Evolutionary conservation across 2,329 filamentous ascomycete species (phyloP).

Genomic region (Myotisia sp.): DNA sequence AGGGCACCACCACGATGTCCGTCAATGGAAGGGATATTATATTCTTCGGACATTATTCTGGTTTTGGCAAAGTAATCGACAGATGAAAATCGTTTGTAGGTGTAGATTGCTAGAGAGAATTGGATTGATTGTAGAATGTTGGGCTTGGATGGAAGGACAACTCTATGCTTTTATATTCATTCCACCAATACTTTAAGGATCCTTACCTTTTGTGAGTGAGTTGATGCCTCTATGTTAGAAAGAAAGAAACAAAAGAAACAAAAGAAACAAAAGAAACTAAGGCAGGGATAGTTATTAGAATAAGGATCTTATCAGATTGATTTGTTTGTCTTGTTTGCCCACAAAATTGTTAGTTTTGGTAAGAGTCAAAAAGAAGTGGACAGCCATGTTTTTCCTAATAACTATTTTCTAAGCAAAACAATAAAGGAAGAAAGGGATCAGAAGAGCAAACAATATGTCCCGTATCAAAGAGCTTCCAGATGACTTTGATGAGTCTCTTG

Average conservation of each 20-base stretch:
- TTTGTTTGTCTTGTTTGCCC: conserved; percentile 3
- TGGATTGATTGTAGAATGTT: no score
- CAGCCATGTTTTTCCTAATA: no score
- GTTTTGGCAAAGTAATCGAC: no score
- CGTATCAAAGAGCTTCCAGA: conserved; percentile 38
- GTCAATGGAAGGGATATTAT: conserved; percentile 2
- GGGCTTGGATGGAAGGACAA: no score
- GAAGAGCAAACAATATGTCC: conserved; percentile 32
- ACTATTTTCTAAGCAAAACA: not conserved
- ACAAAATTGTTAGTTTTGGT: not conserved
- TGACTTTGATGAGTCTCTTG: conserved; percentile 35
- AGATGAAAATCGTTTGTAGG: not conserved
- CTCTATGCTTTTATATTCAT: no score
- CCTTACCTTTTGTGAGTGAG: no score
- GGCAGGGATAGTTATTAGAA: no score
- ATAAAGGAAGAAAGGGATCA: not conserved
- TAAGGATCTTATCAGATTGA: conserved; percentile 2
- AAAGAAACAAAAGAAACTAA: no score
- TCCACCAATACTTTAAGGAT: no score
- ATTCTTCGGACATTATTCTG: conserved; percentile 1
- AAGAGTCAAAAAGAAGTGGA: not conserved
- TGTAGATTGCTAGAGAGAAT: no score
- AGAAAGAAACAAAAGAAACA: no score
- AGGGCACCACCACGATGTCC: conserved; percentile 13
- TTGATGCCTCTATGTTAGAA: no score